These are phyloP conservation scores for Phellopilus nigrolimitatus DNA, from an alignment of 1,284 basidiomycete genomes.

Conservation along the genomic window DNA sequence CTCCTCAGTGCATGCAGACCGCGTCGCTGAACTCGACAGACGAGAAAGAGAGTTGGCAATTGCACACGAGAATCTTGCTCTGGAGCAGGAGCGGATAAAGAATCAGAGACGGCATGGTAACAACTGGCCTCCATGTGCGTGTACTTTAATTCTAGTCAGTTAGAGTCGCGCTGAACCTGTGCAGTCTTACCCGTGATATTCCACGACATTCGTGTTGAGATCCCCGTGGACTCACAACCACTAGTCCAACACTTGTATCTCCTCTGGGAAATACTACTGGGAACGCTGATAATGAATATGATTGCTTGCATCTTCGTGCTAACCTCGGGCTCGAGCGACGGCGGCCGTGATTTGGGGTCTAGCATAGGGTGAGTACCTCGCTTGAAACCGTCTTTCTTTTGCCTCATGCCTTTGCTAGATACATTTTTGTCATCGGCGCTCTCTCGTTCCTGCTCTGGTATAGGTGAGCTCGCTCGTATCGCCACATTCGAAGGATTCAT, in stretches of 20 bases:
- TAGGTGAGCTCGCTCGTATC: constrained; percentile 42
- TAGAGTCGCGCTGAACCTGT: neutral
- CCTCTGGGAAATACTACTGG: constrained; percentile 79
- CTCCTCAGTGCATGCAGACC: constrained; percentile 23
- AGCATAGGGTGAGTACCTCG: constrained; percentile 64
- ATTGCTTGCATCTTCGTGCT: constrained; percentile 87
- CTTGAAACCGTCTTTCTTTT: constrained; percentile 25
- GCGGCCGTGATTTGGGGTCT: constrained; percentile 75
- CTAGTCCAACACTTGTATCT: constrained; percentile 84
- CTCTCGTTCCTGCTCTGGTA: constrained; percentile 92
- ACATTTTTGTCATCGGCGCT: constrained; percentile 76
- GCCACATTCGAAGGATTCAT: neutral
- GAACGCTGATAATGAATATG: constrained; percentile 84
- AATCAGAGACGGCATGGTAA: constrained; percentile 78
- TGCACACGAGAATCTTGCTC: constrained; percentile 58
- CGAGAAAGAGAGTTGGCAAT: constrained; percentile 31
- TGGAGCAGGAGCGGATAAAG: constrained; percentile 78
- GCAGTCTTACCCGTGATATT: constrained; percentile 91
- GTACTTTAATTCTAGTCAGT: constrained; percentile 7
- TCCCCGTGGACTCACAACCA: constrained; percentile 75
- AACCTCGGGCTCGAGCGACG: constrained; percentile 69
- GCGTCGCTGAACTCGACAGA: constrained; percentile 26
- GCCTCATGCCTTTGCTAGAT: constrained; percentile 46
- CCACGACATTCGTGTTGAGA: constrained; percentile 88
- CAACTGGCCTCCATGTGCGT: constrained; percentile 85